These are phyloP conservation scores for Lentinula lateritia DNA, from an alignment of 768 basidiomycete species.

Conservation along the genomic window DNA sequence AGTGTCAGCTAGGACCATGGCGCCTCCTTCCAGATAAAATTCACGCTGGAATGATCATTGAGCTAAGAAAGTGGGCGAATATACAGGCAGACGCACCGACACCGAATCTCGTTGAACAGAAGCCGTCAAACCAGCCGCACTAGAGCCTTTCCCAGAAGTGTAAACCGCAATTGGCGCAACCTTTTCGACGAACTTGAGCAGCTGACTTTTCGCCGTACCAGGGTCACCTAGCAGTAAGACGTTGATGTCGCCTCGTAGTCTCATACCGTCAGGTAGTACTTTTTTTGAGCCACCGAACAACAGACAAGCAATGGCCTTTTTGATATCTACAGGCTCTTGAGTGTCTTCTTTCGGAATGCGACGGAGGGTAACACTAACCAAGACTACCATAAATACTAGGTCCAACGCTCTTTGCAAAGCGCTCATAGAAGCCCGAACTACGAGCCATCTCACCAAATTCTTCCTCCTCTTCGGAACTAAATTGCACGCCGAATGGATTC, in stretches of 20 bases:
- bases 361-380: conserved; percentile 41
- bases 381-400: conserved; percentile 96
- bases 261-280: conserved; percentile 94
- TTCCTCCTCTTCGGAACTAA: conserved; percentile 95
- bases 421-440: conserved; percentile 86
- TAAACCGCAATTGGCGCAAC: conserved; percentile 98
- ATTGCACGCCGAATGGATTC: conserved; percentile 84
- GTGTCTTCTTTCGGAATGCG: background rate
- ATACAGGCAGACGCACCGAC: conserved; percentile 53
- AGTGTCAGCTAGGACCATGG: conserved; percentile 98
- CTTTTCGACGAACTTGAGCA: conserved; percentile 99
- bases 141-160: conserved; percentile 97
- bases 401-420: conserved; percentile 89
- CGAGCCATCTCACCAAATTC: conserved; percentile 91
- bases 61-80: background rate
- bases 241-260: conserved; percentile 95
- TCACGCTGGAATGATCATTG: conserved; percentile 60
- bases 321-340: conserved; percentile 68
- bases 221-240: conserved; percentile 95
- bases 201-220: conserved; percentile 96
- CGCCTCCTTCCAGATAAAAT: conserved; percentile 98
- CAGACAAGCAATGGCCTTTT: conserved; percentile 95
- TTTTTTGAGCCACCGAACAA: conserved; percentile 98
- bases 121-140: conserved; percentile 97
- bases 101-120: conserved; percentile 92